Percentiles rank a stretch among this genome's conserved stretches.
phyloP scores from a whole-genome alignment of 2,329 filamentous ascomycete species.

The Coleophoma eucalyptorum region DNA sequence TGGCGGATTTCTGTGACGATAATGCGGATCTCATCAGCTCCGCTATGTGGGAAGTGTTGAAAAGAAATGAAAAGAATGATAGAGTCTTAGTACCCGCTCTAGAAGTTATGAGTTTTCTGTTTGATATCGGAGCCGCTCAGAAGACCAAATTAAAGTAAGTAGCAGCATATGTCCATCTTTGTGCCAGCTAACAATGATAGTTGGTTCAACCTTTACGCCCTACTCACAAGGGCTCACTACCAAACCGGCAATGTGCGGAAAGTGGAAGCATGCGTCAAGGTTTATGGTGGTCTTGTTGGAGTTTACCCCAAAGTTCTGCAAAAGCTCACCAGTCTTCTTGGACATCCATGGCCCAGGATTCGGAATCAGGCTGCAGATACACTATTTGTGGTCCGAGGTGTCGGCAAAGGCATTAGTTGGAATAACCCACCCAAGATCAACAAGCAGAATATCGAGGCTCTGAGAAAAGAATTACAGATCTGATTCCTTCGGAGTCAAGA shows the following conservation, averaged over 20 bases:
- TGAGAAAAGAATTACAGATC: neutral
- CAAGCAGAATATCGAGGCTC: slow-evolving; percentile 28
- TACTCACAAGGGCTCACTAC: slow-evolving; percentile 75
- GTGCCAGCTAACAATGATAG: slow-evolving; percentile 22
- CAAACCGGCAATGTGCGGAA: slow-evolving; percentile 81
- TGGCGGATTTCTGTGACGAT: slow-evolving; percentile 49
- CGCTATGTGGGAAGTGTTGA: slow-evolving; percentile 52
- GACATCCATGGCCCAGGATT: slow-evolving; percentile 80
- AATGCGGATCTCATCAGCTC: slow-evolving; percentile 39
- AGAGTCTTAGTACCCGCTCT: slow-evolving; percentile 71
- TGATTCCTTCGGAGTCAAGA: too few relatives aligned
- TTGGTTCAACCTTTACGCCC: slow-evolving; percentile 60
- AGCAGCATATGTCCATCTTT: neutral
- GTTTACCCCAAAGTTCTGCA: slow-evolving; percentile 45
- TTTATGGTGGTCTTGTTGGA: slow-evolving; percentile 68
- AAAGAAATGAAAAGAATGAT: slow-evolving; percentile 51
- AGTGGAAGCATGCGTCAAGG: slow-evolving; percentile 72
- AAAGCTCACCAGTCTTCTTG: slow-evolving; percentile 69
- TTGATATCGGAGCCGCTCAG: slow-evolving; percentile 56
- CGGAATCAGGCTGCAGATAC: slow-evolving; percentile 56
- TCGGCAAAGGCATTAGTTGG: slow-evolving; percentile 52
- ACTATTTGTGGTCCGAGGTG: slow-evolving; percentile 43
- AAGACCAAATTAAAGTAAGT: slow-evolving; percentile 25
- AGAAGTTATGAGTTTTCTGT: slow-evolving; percentile 72
- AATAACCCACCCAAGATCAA: slow-evolving; percentile 36